Conservation (phyloP, 805 yeast genomes). For the Cyberlindnera amylophila region DNA sequence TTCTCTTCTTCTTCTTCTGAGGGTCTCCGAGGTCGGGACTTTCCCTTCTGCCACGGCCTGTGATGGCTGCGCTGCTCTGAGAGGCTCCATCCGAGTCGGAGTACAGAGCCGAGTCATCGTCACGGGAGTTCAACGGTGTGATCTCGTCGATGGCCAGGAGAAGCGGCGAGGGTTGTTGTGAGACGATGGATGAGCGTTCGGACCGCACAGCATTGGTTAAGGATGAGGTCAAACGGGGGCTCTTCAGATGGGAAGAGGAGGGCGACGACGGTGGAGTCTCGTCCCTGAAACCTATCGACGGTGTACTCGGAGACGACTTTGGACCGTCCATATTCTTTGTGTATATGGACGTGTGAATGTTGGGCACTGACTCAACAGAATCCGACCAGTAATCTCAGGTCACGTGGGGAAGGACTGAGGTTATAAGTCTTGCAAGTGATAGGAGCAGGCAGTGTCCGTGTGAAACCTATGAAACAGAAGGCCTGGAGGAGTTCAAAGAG, state of each 20-base stretch:
- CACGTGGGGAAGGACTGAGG: too few species aligned
- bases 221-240: neutral
- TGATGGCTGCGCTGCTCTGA: constrained; percentile 13
- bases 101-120: constrained; percentile 27
- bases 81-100: constrained; percentile 32
- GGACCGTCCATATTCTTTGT: too few species aligned
- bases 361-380: too few species aligned
- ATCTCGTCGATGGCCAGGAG: constrained; percentile 22
- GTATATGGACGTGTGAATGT: too few species aligned
- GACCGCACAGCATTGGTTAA: neutral
- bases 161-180: constrained; percentile 23
- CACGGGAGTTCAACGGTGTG: constrained; percentile 28
- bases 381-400: too few species aligned
- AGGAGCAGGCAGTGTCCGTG: too few species aligned
- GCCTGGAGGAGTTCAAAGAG: too few species aligned
- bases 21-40: neutral
- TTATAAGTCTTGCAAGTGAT: too few species aligned
- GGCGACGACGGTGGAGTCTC: too few species aligned
- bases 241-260: neutral
- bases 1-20: constrained; percentile 5
- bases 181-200: constrained; percentile 6
- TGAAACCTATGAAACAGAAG: too few species aligned
- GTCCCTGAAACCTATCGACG: too few species aligned
- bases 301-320: too few species aligned
- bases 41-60: constrained; percentile 5